Base-by-base conservation (phyloP, 345 rosid species). In the Clarkia xantiana region DNA sequence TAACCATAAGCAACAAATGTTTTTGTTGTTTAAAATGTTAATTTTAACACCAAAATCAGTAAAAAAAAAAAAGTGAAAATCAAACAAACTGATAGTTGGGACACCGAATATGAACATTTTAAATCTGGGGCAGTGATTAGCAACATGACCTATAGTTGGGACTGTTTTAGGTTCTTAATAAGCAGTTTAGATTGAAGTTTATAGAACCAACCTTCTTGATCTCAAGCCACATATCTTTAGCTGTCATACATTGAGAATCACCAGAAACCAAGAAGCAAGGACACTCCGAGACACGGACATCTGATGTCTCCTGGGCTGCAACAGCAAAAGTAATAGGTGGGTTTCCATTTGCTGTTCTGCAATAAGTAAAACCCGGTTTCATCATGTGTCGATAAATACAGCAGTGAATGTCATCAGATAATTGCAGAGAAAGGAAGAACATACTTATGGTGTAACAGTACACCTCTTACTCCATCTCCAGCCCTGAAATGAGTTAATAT, bases 221-320 rank as follows among this genome's bases (percentile, higher is more conserved):
- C 67, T 70, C 74, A 44, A 77, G 49, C 97, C 97, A 90, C 96
- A 90, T 77, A 36, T 81, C 89, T 59, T 75, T 79, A 16, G 96
- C 93, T 41, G 84, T 75, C 63, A 79, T 52, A 43, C 93, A 85
- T 46, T 62, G 63, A 45, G 73, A 69, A 56, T 81, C 64, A 38
- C 97, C 97, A 11, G 84, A 70, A 61, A 79, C 63, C 59, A 70
- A 66, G 67, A 86, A 90, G 64, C 57, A 65, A 19, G 96, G 93
- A 45, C 97, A 86, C 55, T 62, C 56, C 10, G 93, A 83, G 62
- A 90, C 69, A 53, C 53, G 73, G 55, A 90, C 82, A 59, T 42
- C 82, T 41, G 66, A 76, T 10, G 66, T 79, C 58, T 64, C 84
- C 65, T 77, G 81, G 47, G 96, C 80, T 55, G 84, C 69, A 36